Evolutionary conservation across 2,329 filamentous ascomycete species (phyloP).

Genomic region (Fusarium ambrosium): DNA sequence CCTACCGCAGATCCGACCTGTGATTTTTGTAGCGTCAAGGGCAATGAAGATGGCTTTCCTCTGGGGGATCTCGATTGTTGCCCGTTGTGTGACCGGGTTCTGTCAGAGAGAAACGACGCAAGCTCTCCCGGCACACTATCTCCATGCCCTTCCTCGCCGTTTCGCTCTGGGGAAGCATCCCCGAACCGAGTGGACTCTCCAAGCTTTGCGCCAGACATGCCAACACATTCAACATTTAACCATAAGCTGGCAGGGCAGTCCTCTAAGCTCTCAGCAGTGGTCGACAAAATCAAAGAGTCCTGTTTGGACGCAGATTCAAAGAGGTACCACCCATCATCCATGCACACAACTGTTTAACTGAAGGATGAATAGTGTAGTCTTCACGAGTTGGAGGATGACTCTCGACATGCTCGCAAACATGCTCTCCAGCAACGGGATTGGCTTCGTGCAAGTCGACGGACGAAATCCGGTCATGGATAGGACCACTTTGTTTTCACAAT

Average conservation of each 20-base stretch:
- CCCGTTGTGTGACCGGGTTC: neutral
- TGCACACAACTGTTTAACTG: neutral
- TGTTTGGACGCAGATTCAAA: accelerated
- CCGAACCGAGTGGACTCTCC: neutral
- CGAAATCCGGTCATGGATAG: neutral
- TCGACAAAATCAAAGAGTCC: neutral
- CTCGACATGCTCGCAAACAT: neutral
- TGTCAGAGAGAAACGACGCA: accelerated
- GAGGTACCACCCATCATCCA: conserved; percentile 1
- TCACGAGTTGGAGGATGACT: conserved; percentile 4
- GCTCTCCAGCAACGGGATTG: neutral
- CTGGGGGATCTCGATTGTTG: neutral
- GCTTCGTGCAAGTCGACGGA: neutral
- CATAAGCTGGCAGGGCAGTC: neutral
- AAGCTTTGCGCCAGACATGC: accelerated
- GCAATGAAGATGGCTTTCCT: accelerated
- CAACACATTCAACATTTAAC: accelerated
- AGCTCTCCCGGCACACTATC: neutral
- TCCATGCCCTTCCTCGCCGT: neutral
- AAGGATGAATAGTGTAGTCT: neutral
- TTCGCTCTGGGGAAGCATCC: neutral
- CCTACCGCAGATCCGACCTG: neutral
- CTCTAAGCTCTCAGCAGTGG: conserved; percentile 5
- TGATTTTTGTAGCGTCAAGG: neutral
- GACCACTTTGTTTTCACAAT: neutral